These are phyloP conservation scores for Cordyceps sp. DNA, from an alignment of 2,329 filamentous ascomycete genomes.

Conservation along the genomic window DNA sequence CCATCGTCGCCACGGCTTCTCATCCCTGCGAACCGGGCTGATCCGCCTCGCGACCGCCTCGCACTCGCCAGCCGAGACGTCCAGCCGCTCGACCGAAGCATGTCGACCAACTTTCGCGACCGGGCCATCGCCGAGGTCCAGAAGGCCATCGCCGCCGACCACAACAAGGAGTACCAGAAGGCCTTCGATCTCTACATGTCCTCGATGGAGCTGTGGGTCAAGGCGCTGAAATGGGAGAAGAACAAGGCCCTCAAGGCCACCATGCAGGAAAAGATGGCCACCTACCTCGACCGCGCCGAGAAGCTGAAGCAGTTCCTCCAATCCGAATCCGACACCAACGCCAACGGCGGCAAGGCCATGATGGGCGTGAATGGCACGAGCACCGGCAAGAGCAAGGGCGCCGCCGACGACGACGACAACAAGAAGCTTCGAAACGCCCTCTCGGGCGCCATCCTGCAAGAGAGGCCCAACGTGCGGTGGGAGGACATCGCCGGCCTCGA, in stretches of 20 bases:
- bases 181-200: constrained; percentile 94
- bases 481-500: constrained; percentile 95
- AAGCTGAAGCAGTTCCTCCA: constrained; percentile 90
- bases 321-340: constrained; percentile 55
- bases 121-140: constrained; percentile 94
- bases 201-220: constrained; percentile 94
- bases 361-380: constrained; percentile 58
- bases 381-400: constrained; percentile 41
- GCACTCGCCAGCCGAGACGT: background rate
- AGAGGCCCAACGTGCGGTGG: constrained; percentile 94
- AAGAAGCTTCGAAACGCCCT: constrained; percentile 91
- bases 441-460: constrained; percentile 79
- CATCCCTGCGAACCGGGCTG: too few relatives aligned
- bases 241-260: constrained; percentile 94
- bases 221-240: constrained; percentile 99
- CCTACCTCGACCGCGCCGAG: constrained; percentile 98
- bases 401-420: constrained; percentile 69
- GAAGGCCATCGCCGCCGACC: constrained; percentile 93
- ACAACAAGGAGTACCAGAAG: constrained; percentile 89
- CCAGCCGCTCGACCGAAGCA: constrained; percentile 19
- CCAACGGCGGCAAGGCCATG: constrained; percentile 38
- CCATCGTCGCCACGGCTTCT: too few relatives aligned
- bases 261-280: constrained; percentile 84
- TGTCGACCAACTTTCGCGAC: constrained; percentile 95
- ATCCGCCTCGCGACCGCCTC: background rate